Evolutionary conservation across 1,284 basidiomycete species (phyloP), one percentile per base, ranked within the genome.

Genomic region (Malassezia psittaci): DNA sequence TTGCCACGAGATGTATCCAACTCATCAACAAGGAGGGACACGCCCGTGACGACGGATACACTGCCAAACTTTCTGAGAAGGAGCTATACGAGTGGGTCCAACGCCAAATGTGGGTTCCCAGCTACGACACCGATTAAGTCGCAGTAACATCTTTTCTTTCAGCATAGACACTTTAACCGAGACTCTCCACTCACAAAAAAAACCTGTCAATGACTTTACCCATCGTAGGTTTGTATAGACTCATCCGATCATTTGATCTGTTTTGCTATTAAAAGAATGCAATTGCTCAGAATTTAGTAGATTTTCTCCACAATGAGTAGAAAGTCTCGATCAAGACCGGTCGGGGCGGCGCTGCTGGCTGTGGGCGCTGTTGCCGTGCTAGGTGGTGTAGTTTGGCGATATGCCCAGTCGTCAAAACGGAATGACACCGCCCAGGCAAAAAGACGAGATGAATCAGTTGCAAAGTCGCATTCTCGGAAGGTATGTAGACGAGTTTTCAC

Each of bases 71-170:
- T 59, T 57, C 56, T 32, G 61, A 66, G 35, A 67, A 71, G 19
- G 55, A 69, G 47, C 56, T 74, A 12, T 48, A 57, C 11, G 54
- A 64, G 15, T 74, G 68, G 68, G 62, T 72, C 35, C 46, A 63
- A 7, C 61, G 60, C 18, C 65, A 72, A 41, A 74, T 74, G 71
- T 74, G 68, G 68, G 47, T 42, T 11, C 68, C 71, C 5, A 59
- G 47, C 40, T 74, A 74, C 48, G 61, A 66, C 36, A 42, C 52
- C 34, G 50, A 47, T 16, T 19, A 42, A 18, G 16, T 8, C 19
- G 19, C 41, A 5, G 8, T 11, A 21, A 13, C 6, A 7, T 29
- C 4, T 29, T 29, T 3, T 7, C 4, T 29, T 29, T 29, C 24
- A 29, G 24, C 24, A 29, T 29, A 29, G 24, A 29, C 24, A 4